Conservation (phyloP, 2,329 filamentous ascomycete species). For the Arthrobotrys megalospora region DNA sequence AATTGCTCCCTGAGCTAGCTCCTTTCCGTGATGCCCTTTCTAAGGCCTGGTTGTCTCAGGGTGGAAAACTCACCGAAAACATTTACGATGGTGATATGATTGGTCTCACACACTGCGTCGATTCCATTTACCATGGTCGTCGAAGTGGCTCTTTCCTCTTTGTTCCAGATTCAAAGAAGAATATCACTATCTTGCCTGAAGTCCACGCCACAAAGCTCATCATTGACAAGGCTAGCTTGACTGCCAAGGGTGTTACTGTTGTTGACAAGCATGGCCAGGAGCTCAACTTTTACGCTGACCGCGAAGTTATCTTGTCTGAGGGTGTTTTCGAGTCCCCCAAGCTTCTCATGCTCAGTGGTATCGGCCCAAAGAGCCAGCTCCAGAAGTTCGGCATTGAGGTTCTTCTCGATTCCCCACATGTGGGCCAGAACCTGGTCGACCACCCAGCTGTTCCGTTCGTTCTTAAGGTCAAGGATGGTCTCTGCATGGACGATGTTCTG, state of each 20-base stretch:
- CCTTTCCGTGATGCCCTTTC: conserved; percentile 69
- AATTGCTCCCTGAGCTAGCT: conserved; percentile 65
- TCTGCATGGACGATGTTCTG: conserved; percentile 66
- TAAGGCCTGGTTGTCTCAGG: conserved; percentile 73
- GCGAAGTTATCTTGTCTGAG: conserved; percentile 71
- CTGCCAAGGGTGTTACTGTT: conserved; percentile 70
- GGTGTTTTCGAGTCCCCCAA: conserved; percentile 73
- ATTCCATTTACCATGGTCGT: conserved; percentile 74
- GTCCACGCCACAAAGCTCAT: conserved; percentile 72
- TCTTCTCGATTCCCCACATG: conserved; percentile 66
- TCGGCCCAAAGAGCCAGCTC: conserved; percentile 69
- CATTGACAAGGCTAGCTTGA: conserved; percentile 69
- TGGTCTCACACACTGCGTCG: conserved; percentile 72
- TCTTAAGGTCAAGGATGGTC: conserved; percentile 68
- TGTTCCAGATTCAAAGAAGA: conserved; percentile 71
- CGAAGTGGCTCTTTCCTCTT: conserved; percentile 72
- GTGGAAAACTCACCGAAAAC: conserved; percentile 71
- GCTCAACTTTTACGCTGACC: conserved; percentile 70
- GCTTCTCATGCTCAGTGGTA: conserved; percentile 71
- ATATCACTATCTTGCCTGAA: conserved; percentile 71
- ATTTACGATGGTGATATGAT: conserved; percentile 73
- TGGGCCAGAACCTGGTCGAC: conserved; percentile 69
- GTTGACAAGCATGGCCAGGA: conserved; percentile 68
- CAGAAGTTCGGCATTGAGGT: conserved; percentile 66
- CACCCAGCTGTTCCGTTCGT: conserved; percentile 68